phyloP scores from a whole-genome alignment of 2,329 filamentous ascomycete species.

The Byssothecium circinans region DNA sequence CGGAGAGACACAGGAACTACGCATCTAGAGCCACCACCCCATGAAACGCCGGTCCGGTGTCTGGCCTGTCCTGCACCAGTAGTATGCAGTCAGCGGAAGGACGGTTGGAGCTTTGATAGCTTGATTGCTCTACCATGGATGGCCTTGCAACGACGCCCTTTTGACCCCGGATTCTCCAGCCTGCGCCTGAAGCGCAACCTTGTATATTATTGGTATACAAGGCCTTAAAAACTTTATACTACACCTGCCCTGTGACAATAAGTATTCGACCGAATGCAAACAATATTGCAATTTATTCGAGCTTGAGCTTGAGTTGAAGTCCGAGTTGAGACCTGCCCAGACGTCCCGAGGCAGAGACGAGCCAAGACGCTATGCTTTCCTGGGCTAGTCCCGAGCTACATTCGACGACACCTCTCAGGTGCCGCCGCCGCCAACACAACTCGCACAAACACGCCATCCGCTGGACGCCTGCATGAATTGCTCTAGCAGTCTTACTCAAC shows the following conservation, averaged over 20 bases:
- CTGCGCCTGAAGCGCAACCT: conserved; percentile 15
- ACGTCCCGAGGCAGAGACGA: too few species aligned
- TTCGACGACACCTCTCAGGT: neutral
- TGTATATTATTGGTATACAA: neutral
- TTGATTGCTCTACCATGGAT: conserved; percentile 9
- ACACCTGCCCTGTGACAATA: neutral
- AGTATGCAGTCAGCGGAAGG: conserved; percentile 11
- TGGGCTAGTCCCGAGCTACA: neutral
- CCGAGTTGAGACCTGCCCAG: neutral
- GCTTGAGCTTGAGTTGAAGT: neutral
- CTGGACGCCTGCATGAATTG: too few species aligned
- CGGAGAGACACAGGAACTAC: too few species aligned
- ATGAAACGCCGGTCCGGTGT: neutral
- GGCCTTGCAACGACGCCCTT: conserved; percentile 5
- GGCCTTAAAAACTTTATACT: neutral
- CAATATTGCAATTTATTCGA: neutral
- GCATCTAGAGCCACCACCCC: neutral
- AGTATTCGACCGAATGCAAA: neutral
- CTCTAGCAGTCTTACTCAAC: too few species aligned
- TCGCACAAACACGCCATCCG: neutral
- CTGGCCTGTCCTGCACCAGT: neutral
- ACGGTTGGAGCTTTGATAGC: neutral
- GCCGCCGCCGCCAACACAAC: neutral
- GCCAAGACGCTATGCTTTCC: neutral
- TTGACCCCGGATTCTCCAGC: conserved; percentile 6